Percentiles rank a stretch among this genome's conserved stretches.
phyloP scores from a whole-genome alignment of 164 flowering plant genomes.

The Magnolia kwangsiensis region DNA sequence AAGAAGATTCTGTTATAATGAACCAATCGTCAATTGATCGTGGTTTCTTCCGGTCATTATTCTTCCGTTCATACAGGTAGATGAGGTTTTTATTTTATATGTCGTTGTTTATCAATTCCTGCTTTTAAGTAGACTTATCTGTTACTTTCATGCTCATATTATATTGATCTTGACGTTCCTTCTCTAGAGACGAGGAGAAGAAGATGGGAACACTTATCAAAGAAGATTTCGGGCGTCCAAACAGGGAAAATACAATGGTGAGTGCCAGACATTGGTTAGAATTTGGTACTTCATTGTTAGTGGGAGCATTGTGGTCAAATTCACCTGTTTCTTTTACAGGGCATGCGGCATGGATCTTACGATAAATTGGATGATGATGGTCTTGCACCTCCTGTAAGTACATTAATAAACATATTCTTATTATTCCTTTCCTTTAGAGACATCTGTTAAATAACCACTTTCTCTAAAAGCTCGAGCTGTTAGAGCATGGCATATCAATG shows the following conservation, averaged over 20 bases:
- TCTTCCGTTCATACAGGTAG: constrained; percentile 91
- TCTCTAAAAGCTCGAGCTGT: no score
- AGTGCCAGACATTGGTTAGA: constrained; percentile 6
- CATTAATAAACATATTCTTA: not conserved
- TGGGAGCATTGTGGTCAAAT: constrained; percentile 3
- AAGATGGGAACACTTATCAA: constrained; percentile 99
- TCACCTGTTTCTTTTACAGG: constrained; percentile 32
- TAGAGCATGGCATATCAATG: no score
- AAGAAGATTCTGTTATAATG: constrained; percentile 99
- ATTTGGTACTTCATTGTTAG: not conserved
- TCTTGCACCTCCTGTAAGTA: constrained; percentile 92
- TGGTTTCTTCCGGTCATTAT: constrained; percentile 89
- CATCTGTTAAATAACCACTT: no score
- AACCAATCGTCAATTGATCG: constrained; percentile 99
- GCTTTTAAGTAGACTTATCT: not conserved
- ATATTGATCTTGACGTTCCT: not conserved
- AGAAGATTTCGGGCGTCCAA: constrained; percentile 98
- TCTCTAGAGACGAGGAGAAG: constrained; percentile 64
- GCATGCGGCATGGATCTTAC: constrained; percentile 98
- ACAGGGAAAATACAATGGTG: constrained; percentile 88
- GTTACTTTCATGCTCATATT: not conserved
- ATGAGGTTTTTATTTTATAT: not conserved
- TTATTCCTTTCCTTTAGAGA: not conserved
- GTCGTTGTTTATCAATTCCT: not conserved
- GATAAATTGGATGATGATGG: constrained; percentile 99